Base-by-base conservation (phyloP, 2,329 filamentous ascomycete species). In the Cladosporium velox region DNA sequence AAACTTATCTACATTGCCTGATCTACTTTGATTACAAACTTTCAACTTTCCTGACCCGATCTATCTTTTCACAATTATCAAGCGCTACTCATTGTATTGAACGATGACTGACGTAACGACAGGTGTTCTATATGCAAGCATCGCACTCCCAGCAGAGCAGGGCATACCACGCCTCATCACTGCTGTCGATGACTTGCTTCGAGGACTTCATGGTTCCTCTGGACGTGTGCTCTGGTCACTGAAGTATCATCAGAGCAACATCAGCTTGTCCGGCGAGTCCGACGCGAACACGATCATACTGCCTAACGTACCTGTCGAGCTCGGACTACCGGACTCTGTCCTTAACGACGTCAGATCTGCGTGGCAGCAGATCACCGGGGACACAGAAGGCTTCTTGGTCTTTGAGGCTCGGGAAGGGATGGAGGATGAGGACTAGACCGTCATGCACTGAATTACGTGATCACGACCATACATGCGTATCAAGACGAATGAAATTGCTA, bases 1-100 rank as follows among this genome's bases (percentile, higher is more conserved):
- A 64, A 92, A 93, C 93, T 98, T 98, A 98, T 97, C 94, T 97
- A 98, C 94, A 97, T 98, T 98, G 93, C 91, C 94, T 93, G 94
- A 96, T 90, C 82, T 82, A 79, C 85, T 86, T 90, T 96, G 93
- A 96, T 88, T 93, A 95, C 86, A 57, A 64, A 64, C 35, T 57
- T 64, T 64, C 84, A 78, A 84, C 84, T 86, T 86, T 88, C 93
- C 90, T 94, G 89, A 94, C 89, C 96, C 81, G 80, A 83, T 78
- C 77, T 66, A 66, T 54, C 72, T 68, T 21, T 24, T 73, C 65
- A 68, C 57, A 64, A 64, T 57, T 68, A 63, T 49, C 52, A 30
- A n/a, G 15, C 12, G n/a, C 21, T 21, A 47, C 24, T 6, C 41
- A n/a, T 28, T 26, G 0, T 5, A 44, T n/a, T 47, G 21, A 35